These are phyloP conservation scores for Tulasnella sp. DNA, from an alignment of 768 basidiomycete genomes.

Conservation along the genomic window DNA sequence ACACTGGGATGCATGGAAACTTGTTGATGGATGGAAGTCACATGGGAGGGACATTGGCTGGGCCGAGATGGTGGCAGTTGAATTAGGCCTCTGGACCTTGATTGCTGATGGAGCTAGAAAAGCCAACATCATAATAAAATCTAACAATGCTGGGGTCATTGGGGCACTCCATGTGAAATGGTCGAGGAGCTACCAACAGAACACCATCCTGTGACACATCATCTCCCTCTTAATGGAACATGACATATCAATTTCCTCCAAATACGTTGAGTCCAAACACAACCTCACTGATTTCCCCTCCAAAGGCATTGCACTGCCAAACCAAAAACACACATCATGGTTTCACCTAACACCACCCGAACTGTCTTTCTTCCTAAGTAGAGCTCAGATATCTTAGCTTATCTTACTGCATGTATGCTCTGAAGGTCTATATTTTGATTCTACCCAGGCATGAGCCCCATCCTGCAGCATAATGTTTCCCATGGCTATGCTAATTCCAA, in stretches of 20 bases:
- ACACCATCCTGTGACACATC: background rate
- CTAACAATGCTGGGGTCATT: slow-evolving; percentile 3
- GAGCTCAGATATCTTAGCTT: background rate
- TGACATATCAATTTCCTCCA: background rate
- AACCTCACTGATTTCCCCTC: slow-evolving; percentile 8
- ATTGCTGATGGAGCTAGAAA: background rate
- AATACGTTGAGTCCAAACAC: background rate
- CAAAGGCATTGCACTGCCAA: background rate
- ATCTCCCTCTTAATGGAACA: background rate
- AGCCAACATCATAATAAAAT: background rate
- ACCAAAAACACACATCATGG: background rate
- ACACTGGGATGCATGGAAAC: background rate
- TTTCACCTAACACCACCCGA: background rate
- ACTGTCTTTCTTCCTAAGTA: background rate
- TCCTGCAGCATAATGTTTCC: too few species aligned
- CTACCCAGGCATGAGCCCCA: background rate
- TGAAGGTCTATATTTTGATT: too few species aligned
- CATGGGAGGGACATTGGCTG: slow-evolving; percentile 14
- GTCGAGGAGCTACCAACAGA: slow-evolving; percentile 9
- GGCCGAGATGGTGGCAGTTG: slow-evolving; percentile 22
- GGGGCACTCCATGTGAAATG: background rate
- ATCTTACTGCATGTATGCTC: background rate
- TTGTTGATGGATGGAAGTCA: slow-evolving; percentile 1
- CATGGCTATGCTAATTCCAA: too few species aligned
- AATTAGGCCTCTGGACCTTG: background rate